A percentile compares a stretch with the other conserved stretches of the same genome.
Evolutionary conservation across 371 early-diverging fungal genomes (phyloP).

Genomic region (Lichtheimia ornata): DNA sequence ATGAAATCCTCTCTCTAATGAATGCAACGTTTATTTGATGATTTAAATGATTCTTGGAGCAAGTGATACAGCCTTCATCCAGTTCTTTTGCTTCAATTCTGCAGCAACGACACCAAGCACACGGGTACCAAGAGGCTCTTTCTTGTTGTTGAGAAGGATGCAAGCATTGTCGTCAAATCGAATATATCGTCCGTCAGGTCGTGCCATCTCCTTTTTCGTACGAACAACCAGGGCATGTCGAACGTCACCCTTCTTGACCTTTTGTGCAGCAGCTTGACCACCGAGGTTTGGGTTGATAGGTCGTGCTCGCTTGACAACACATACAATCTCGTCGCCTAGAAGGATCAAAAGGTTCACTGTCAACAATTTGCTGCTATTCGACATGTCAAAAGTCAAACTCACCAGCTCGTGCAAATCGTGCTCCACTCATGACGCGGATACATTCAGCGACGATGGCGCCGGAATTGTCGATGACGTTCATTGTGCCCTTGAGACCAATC

Average conservation of each 20-base stretch:
- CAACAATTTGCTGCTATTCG: too few species aligned
- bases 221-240: constrained; percentile 92
- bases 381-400: constrained; percentile 5
- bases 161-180: constrained; percentile 98
- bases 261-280: constrained; percentile 60
- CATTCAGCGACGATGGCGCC: constrained; percentile 95
- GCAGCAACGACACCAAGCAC: constrained; percentile 90
- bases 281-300: constrained; percentile 65
- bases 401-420: constrained; percentile 76
- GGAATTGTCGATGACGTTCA: constrained; percentile 95
- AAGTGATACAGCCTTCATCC: constrained; percentile 93
- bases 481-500: constrained; percentile 82
- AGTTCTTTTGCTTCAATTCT: constrained; percentile 91
- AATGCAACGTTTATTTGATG: too few species aligned
- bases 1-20: too few species aligned
- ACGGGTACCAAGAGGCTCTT: constrained; percentile 93
- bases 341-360: too few species aligned
- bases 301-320: constrained; percentile 92
- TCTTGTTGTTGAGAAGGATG: constrained; percentile 91
- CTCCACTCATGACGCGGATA: constrained; percentile 90
- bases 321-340: constrained; percentile 94
- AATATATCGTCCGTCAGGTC: constrained; percentile 92
- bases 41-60: constrained; percentile 90
- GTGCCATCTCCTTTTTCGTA: constrained; percentile 85
- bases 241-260: constrained; percentile 96